Conservation (phyloP, 2,329 filamentous ascomycete genomes). For the Hysterium pulicare region DNA sequence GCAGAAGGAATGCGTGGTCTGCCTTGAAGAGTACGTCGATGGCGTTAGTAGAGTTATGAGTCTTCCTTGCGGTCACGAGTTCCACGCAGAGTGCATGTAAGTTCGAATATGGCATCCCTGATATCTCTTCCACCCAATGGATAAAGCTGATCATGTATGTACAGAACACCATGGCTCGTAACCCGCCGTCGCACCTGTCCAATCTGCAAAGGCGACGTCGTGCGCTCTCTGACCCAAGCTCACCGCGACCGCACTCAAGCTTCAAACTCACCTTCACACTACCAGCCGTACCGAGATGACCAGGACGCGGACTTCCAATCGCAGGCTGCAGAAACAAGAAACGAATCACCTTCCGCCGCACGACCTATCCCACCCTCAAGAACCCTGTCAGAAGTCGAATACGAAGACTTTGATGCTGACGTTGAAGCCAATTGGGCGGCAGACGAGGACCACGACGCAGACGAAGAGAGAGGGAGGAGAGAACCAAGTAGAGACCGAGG, state of each 20-base stretch:
- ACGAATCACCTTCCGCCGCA: slow-evolving; percentile 50
- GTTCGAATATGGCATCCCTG: slow-evolving; percentile 50
- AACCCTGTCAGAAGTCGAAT: slow-evolving; percentile 8
- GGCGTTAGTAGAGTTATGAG: slow-evolving; percentile 96
- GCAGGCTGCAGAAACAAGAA: slow-evolving; percentile 43
- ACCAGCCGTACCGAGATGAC: slow-evolving; percentile 28
- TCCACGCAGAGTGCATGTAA: slow-evolving; percentile 98
- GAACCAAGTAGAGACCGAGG: slow-evolving; percentile 14
- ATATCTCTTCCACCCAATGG: slow-evolving; percentile 1
- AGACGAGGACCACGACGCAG: slow-evolving; percentile 42
- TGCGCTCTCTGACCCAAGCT: slow-evolving; percentile 47
- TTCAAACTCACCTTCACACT: slow-evolving; percentile 10
- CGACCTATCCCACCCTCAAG: slow-evolving; percentile 41
- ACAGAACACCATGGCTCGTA: slow-evolving; percentile 91
- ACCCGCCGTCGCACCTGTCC: slow-evolving; percentile 95
- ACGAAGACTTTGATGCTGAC: slow-evolving; percentile 18
- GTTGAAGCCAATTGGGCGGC: slow-evolving; percentile 31
- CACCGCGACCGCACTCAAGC: slow-evolving; percentile 23
- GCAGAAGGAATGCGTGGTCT: slow-evolving; percentile 90
- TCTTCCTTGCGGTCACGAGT: slow-evolving; percentile 94
- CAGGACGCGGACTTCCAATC: slow-evolving; percentile 45
- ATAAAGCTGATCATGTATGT: slow-evolving; percentile 17
- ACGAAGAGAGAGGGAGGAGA: slow-evolving; percentile 40
- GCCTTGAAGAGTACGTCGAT: slow-evolving; percentile 92
- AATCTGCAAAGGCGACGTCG: slow-evolving; percentile 97